These are phyloP conservation scores for Cymbopogon citratus DNA, from an alignment of 176 grass and related monocot species.

Conservation along the genomic window DNA sequence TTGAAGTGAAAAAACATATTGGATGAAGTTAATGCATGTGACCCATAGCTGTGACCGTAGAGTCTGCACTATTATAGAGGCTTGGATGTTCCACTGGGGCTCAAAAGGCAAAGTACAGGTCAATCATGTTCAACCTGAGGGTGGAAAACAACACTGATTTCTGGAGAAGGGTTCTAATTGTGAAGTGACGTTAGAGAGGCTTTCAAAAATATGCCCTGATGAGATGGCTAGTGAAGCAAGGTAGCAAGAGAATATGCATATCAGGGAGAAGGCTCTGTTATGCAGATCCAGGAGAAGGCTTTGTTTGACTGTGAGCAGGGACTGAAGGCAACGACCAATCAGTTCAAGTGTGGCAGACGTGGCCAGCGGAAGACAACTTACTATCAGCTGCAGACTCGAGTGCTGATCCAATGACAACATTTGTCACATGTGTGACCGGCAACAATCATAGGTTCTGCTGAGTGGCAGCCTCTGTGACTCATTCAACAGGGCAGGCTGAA, in stretches of 20 bases:
- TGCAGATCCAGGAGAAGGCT: slow-evolving; percentile 64
- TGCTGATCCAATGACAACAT: slow-evolving; percentile 80
- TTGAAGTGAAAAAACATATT: slow-evolving; percentile 48
- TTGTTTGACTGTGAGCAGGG: slow-evolving; percentile 68
- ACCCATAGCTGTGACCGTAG: slow-evolving; percentile 43
- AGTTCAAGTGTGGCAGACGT: slow-evolving; percentile 78
- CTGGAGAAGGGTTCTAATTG: slow-evolving; percentile 57
- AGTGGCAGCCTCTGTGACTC: background rate
- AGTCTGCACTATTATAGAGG: slow-evolving; percentile 57
- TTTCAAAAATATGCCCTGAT: slow-evolving; percentile 43
- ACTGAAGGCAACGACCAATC: slow-evolving; percentile 70
- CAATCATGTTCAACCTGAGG: slow-evolving; percentile 81
- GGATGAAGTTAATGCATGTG: slow-evolving; percentile 23
- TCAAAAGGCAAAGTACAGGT: slow-evolving; percentile 78
- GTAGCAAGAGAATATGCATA: slow-evolving; percentile 64
- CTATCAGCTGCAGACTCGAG: slow-evolving; percentile 75
- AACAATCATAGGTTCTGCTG: slow-evolving; percentile 88
- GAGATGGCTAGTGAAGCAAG: slow-evolving; percentile 82
- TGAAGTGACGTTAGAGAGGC: slow-evolving; percentile 42
- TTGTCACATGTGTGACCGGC: slow-evolving; percentile 84
- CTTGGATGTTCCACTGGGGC: slow-evolving; percentile 57
- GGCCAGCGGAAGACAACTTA: slow-evolving; percentile 79
- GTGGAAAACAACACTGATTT: slow-evolving; percentile 81
- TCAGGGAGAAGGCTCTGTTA: slow-evolving; percentile 71
- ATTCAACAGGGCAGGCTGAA: too few relatives aligned